Evolutionary conservation across 1,139 yeast species (phyloP).

Genomic region (Scheffersomyces lignicola): DNA sequence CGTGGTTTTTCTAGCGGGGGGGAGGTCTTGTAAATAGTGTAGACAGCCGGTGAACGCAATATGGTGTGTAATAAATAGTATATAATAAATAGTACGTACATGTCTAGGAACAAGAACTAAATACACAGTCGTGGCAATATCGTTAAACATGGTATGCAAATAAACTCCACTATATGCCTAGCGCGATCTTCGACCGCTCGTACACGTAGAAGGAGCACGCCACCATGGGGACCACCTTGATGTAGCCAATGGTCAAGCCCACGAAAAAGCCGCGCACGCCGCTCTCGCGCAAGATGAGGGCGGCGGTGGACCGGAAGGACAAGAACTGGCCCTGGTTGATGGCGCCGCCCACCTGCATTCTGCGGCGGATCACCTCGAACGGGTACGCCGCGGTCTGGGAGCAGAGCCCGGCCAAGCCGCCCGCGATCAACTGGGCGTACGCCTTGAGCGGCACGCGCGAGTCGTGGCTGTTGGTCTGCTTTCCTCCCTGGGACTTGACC

Average conservation of each 20-base stretch:
- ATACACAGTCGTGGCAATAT: neutral
- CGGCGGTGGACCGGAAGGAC: constrained; percentile 52
- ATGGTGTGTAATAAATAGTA: neutral
- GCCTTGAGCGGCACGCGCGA: constrained; percentile 69
- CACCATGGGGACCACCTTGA: constrained; percentile 95
- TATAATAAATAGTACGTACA: neutral
- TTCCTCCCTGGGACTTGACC: constrained; percentile 8
- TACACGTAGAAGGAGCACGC: constrained; percentile 95
- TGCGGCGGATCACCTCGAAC: constrained; percentile 87
- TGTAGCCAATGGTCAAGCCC: constrained; percentile 91
- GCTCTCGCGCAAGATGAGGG: constrained; percentile 63
- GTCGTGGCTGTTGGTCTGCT: constrained; percentile 43
- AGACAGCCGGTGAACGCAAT: too few relatives aligned
- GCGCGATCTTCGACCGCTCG: constrained; percentile 72
- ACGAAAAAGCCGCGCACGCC: constrained; percentile 89
- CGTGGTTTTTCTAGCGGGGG: constrained; percentile 49
- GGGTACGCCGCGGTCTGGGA: constrained; percentile 98
- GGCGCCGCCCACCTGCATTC: constrained; percentile 95
- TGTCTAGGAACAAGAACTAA: neutral
- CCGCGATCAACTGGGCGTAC: constrained; percentile 92
- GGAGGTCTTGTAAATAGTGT: neutral
- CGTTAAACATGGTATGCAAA: neutral
- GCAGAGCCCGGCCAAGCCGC: constrained; percentile 91
- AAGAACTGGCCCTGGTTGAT: constrained; percentile 60
- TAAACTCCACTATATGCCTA: constrained; percentile 49